Conservation (phyloP, 345 rosid species). For the Euphorbia lathyris region DNA sequence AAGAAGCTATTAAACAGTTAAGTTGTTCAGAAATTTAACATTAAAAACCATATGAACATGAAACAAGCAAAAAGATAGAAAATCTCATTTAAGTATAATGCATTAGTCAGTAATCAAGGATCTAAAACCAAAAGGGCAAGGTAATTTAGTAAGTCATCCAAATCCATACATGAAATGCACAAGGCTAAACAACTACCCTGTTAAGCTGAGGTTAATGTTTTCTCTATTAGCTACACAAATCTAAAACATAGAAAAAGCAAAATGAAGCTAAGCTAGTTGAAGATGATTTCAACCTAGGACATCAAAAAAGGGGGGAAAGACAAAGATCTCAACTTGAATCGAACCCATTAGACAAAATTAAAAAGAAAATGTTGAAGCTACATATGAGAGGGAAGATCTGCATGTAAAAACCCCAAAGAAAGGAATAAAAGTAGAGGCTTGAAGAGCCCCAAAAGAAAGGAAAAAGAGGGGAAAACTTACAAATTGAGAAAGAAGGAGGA, state of each 20-base stretch:
- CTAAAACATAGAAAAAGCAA: neutral
- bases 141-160: too few relatives aligned
- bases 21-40: too few relatives aligned
- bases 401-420: conserved; percentile 1
- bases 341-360: neutral
- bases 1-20: neutral
- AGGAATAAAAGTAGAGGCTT: neutral
- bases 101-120: neutral
- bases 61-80: neutral
- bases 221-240: neutral
- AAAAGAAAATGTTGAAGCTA: neutral
- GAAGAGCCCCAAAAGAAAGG: neutral
- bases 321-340: neutral
- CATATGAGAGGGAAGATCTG: neutral
- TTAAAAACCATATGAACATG: too few relatives aligned
- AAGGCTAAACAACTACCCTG: neutral
- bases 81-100: neutral
- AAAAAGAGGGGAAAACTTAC: conserved; percentile 12
- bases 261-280: neutral
- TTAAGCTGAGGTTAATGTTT: neutral
- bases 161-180: neutral
- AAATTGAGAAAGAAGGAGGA: conserved; percentile 14
- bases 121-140: neutral
- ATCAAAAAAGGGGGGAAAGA: neutral
- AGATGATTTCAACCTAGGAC: neutral